A percentile compares a stretch with the other conserved stretches of the same genome.
These are phyloP conservation scores for Acanthamoeba triangularis DNA, from an alignment of 208 protist species.

Conservation along the genomic window DNA sequence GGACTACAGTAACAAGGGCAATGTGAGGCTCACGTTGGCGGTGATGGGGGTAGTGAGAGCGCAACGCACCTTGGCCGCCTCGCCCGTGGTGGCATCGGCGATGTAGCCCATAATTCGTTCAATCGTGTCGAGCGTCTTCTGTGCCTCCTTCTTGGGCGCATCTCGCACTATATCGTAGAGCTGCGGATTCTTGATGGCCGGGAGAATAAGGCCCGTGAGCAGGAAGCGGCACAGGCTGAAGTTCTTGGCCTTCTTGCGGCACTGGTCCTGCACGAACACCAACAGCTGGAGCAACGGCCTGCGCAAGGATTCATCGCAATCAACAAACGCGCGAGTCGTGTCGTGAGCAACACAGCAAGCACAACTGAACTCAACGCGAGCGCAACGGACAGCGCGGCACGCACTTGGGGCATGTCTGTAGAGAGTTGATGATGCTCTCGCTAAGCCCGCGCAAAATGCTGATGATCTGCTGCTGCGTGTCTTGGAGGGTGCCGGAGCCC, in stretches of 20 bases:
- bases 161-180: conserved; percentile 8
- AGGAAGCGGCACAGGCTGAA: conserved; percentile 19
- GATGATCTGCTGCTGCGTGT: conserved; percentile 6
- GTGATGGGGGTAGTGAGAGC: no score
- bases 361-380: no score
- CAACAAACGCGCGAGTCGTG: background rate
- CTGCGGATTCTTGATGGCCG: background rate
- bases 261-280: conserved; percentile 4
- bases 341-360: no score
- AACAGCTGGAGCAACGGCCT: conserved; percentile 1
- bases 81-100: conserved; percentile 4
- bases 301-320: background rate
- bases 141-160: conserved; percentile 25
- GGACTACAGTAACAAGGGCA: background rate
- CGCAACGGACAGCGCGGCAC: background rate
- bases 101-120: background rate
- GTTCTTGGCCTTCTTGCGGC: background rate
- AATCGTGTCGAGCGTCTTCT: background rate
- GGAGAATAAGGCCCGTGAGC: background rate
- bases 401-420: background rate
- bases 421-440: conserved; percentile 39
- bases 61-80: conserved; percentile 16
- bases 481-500: background rate
- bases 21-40: no score
- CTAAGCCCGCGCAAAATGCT: background rate